Conservation (phyloP, 208 protist species). For the Phytomonas francai region DNA sequence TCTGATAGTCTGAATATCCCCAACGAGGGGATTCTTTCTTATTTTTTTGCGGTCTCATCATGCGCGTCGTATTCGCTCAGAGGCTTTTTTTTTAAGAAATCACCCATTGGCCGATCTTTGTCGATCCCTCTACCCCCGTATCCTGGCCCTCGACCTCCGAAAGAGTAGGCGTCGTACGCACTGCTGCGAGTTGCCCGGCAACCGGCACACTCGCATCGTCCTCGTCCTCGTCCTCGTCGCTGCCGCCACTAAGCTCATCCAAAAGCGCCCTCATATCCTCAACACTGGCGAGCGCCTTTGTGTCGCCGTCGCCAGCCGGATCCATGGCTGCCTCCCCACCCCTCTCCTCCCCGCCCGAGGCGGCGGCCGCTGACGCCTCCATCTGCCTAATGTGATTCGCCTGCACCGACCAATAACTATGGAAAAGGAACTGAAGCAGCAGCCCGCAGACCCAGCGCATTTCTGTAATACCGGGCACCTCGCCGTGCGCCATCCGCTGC, state of each 20-base stretch:
- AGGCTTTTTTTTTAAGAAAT: not conserved
- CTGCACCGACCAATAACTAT: slow-evolving; percentile 70
- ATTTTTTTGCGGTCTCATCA: not conserved
- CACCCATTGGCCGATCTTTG: not conserved
- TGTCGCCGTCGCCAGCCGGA: not conserved
- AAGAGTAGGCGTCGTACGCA: not conserved
- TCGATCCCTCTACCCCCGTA: too few species aligned
- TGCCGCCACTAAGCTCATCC: slow-evolving; percentile 24
- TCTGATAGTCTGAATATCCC: too few species aligned
- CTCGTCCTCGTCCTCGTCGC: slow-evolving; percentile 11
- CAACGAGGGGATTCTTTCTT: too few species aligned
- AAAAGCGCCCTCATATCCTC: slow-evolving; percentile 60
- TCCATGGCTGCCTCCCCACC: not conserved
- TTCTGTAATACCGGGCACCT: slow-evolving; percentile 47
- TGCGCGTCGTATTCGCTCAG: not conserved
- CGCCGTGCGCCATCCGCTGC: slow-evolving; percentile 77
- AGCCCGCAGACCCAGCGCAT: slow-evolving; percentile 72
- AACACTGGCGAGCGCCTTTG: slow-evolving; percentile 18
- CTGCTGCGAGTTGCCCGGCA: not conserved
- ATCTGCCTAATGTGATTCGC: slow-evolving; percentile 47
- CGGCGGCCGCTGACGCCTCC: slow-evolving; percentile 8
- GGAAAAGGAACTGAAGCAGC: slow-evolving; percentile 71
- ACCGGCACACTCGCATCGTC: not conserved
- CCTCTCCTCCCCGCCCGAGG: not conserved
- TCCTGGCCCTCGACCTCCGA: too few species aligned